Percentiles rank a stretch among this genome's conserved stretches.
Conservation (phyloP, 1,284 basidiomycete species). For the Ceratobasidium sp. region DNA sequence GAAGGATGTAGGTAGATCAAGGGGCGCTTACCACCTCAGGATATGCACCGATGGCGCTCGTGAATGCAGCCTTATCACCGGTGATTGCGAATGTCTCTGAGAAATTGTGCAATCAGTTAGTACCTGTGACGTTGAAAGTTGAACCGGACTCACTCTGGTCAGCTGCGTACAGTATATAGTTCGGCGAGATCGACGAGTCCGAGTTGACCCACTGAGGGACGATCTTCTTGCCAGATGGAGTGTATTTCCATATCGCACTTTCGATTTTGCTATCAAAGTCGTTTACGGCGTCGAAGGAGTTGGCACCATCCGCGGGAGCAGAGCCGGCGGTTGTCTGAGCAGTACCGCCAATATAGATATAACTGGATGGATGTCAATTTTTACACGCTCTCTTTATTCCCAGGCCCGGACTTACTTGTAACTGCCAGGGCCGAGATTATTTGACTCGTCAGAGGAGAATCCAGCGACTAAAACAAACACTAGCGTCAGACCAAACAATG, state of each 20-base stretch:
- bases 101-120: background rate
- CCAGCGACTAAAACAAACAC: background rate
- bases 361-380: background rate
- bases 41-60: background rate
- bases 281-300: background rate
- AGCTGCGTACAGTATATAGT: background rate
- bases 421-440: background rate
- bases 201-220: constrained; percentile 17
- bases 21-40: constrained; percentile 3
- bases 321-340: background rate
- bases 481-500: background rate
- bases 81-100: constrained; percentile 8
- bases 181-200: background rate
- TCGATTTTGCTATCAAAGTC: background rate
- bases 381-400: too few species aligned
- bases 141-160: background rate
- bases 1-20: background rate
- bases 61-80: background rate
- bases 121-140: background rate
- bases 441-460: background rate
- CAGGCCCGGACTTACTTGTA: constrained; percentile 7
- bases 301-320: background rate
- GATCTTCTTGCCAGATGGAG: background rate
- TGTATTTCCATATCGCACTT: constrained; percentile 24
- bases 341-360: constrained; percentile 6